These are phyloP conservation scores for Aeschynomene evenia DNA, from an alignment of 306 rosid genomes.

Conservation along the genomic window DNA sequence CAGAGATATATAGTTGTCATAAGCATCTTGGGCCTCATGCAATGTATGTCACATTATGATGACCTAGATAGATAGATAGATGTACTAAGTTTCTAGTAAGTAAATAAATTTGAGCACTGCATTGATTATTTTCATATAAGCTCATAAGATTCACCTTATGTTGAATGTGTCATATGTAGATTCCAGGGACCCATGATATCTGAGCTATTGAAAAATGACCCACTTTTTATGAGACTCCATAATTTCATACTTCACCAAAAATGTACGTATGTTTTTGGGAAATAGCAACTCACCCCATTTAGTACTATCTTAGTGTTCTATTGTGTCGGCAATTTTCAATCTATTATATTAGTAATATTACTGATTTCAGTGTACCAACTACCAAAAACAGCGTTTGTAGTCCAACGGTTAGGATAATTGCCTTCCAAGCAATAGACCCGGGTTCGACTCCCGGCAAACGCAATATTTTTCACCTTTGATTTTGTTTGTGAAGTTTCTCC, in stretches of 20 bases:
- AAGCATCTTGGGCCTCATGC: neutral
- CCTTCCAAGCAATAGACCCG: constrained; percentile 68
- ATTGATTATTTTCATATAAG: neutral
- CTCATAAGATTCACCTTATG: neutral
- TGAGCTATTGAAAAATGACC: neutral
- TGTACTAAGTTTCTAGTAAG: neutral
- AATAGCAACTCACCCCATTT: neutral
- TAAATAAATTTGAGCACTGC: too few relatives aligned
- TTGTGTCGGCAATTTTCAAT: too few relatives aligned
- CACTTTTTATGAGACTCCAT: neutral
- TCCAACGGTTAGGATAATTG: constrained; percentile 73
- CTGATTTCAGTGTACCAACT: too few relatives aligned
- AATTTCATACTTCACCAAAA: neutral
- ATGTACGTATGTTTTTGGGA: neutral
- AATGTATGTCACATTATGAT: neutral
- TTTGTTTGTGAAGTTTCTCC: too few relatives aligned
- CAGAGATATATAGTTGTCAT: too few relatives aligned
- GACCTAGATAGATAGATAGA: neutral
- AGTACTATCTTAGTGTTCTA: neutral
- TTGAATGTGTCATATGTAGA: neutral
- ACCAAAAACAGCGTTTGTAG: constrained; percentile 34
- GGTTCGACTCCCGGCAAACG: constrained; percentile 60
- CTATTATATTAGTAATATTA: too few relatives aligned
- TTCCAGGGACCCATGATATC: neutral
- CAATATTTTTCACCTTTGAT: neutral